Evolutionary conservation across 2,329 filamentous ascomycete species (phyloP), one percentile per base, ranked within the genome.

Genomic region (Teratosphaeria zuluensis): DNA sequence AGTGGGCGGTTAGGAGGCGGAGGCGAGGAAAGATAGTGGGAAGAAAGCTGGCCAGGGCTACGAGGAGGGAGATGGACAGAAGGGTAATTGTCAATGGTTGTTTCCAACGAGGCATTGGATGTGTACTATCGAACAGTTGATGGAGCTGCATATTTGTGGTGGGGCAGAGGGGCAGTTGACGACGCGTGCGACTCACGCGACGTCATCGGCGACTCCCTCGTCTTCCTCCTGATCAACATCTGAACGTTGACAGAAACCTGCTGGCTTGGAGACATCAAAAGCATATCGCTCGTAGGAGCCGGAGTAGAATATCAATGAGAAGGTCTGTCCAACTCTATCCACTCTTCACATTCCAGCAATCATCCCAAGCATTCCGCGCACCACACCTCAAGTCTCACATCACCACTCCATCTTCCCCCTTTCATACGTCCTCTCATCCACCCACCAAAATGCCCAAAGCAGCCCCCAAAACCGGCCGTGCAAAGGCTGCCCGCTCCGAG

Each of bases 41-140:
- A 59, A 77, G 64, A 62, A 77, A 66, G 64, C 68, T 71, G 63
- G 74, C 63, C 56, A 75, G 76, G 72, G 80, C 74, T 63, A 76
- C 74, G 64, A 70, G 51, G 58, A 69, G 53, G 30, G 66, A 69
- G 31, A 69, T 42, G 52, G 31, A 16, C 30, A 53, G 24, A 12
- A 52, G 19, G 31, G 53, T 55, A 21, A 55, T 24, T 19, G 56
- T 54, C 52, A 58, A 55, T 58, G 56, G 52, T 16, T 57, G 55
- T n/a, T 38, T 57, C 42, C 42, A 48, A n/a, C 42, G 42, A 19
- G 28, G 19, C 33, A 55, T 55, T 31, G 11, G 30, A 4, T 11
- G n/a, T 54, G 21, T 33, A 33, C 8, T 19, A 2, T 6, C 24
- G 51, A 53, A 31, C 31, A 48, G 42, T 48, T 21, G 42, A 48